Conservation (phyloP, 768 basidiomycete genomes). For the Tephrocybe sp. region DNA sequence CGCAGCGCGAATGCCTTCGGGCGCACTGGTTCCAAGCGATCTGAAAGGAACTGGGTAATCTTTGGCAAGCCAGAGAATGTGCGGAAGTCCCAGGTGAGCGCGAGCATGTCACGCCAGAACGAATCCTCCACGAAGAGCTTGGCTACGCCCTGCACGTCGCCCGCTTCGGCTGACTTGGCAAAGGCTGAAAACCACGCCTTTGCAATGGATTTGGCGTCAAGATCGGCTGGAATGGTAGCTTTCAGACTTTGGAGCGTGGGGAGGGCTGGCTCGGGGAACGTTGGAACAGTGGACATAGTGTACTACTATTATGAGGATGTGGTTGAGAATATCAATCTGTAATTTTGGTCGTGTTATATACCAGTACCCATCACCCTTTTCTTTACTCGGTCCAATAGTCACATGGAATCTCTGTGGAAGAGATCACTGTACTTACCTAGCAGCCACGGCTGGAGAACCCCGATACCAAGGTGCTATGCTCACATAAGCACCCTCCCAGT, state of each 20-base stretch:
- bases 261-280: slow-evolving; percentile 18
- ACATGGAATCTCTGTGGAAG: neutral
- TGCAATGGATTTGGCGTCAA: slow-evolving; percentile 20
- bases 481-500: too few species aligned
- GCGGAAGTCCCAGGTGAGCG: slow-evolving; percentile 24
- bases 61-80: slow-evolving; percentile 18
- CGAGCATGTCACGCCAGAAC: slow-evolving; percentile 21
- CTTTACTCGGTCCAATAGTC: neutral
- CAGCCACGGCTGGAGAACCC: too few species aligned
- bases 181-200: slow-evolving; percentile 26
- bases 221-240: slow-evolving; percentile 15
- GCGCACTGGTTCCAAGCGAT: slow-evolving; percentile 10
- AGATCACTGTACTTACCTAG: too few species aligned
- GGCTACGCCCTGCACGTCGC: slow-evolving; percentile 13
- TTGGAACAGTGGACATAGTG: neutral
- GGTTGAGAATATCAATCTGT: neutral
- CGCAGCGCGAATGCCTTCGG: slow-evolving; percentile 29
- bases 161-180: slow-evolving; percentile 8
- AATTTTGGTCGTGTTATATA: neutral
- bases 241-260: slow-evolving; percentile 26
- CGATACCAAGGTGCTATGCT: too few species aligned
- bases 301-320: neutral
- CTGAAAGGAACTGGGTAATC: slow-evolving; percentile 17
- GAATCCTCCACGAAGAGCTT: slow-evolving; percentile 20
- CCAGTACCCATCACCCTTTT: too few species aligned